Evolutionary conservation across 2,329 filamentous ascomycete species (phyloP).

Genomic region (Sarocladium strictum): DNA sequence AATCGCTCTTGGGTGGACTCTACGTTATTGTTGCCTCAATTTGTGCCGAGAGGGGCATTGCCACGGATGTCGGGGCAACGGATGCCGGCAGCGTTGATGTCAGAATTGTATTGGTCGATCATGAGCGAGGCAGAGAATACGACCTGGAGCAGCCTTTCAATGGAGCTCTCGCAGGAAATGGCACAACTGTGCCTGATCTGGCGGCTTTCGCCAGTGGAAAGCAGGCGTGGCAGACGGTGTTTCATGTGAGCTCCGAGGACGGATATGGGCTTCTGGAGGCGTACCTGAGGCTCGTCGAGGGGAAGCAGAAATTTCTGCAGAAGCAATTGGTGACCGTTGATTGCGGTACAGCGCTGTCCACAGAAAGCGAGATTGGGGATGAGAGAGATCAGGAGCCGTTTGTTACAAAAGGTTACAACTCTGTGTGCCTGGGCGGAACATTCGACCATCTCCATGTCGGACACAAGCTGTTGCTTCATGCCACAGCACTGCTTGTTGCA

Average conservation of each 20-base stretch:
- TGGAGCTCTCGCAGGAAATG: slow-evolving; percentile 33
- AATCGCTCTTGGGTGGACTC: slow-evolving; percentile 67
- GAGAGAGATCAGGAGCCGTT: background rate
- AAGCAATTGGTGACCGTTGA: slow-evolving; percentile 46
- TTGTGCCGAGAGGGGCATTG: slow-evolving; percentile 57
- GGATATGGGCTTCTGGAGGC: slow-evolving; percentile 51
- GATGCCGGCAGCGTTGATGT: slow-evolving; percentile 68
- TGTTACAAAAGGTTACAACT: slow-evolving; percentile 16
- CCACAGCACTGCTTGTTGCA: slow-evolving; percentile 66
- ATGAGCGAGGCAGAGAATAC: slow-evolving; percentile 34
- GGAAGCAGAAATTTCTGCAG: slow-evolving; percentile 39
- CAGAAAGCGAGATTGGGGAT: slow-evolving; percentile 2
- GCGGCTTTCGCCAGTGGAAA: slow-evolving; percentile 45
- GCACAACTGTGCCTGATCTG: slow-evolving; percentile 43
- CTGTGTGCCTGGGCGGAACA: slow-evolving; percentile 80
- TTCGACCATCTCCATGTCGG: slow-evolving; percentile 95
- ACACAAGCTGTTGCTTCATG: slow-evolving; percentile 94
- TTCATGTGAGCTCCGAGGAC: slow-evolving; percentile 58
- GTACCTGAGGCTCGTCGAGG: slow-evolving; percentile 43
- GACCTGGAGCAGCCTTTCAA: slow-evolving; percentile 17
- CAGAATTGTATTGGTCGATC: slow-evolving; percentile 67
- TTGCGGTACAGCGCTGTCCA: slow-evolving; percentile 31
- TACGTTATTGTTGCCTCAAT: slow-evolving; percentile 73
- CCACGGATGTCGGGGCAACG: slow-evolving; percentile 47
- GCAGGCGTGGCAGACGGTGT: slow-evolving; percentile 59